Conservation (phyloP, 352 stramenopile species). For the Phytophthora idaei region DNA sequence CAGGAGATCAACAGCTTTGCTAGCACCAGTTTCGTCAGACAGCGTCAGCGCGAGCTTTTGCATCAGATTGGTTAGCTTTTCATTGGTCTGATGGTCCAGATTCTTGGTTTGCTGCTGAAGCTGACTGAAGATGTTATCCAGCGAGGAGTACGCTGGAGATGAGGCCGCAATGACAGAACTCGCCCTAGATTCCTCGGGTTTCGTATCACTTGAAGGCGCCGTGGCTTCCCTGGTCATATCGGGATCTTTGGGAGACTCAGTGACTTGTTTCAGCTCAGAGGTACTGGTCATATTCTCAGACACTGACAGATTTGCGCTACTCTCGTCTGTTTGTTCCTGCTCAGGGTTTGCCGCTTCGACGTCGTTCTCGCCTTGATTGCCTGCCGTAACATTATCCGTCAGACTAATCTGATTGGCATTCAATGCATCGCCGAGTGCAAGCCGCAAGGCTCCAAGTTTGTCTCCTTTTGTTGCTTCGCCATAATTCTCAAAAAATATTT, state of each 20-base stretch:
- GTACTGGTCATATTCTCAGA: background rate
- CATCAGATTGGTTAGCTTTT: conserved; percentile 32
- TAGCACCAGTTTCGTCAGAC: conserved; percentile 22
- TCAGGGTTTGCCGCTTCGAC: background rate
- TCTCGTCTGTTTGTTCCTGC: conserved; percentile 8
- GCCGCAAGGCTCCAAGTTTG: conserved; percentile 21
- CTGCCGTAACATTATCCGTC: background rate
- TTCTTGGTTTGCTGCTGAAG: conserved; percentile 36
- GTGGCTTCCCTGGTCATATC: background rate
- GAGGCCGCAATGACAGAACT: conserved; percentile 3
- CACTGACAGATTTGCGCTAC: background rate
- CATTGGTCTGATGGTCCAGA: conserved; percentile 33
- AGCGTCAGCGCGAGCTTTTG: conserved; percentile 31
- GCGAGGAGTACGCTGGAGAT: background rate
- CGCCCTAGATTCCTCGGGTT: background rate
- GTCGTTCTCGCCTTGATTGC: conserved; percentile 33
- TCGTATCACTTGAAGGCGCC: background rate
- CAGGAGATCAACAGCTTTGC: conserved; percentile 34
- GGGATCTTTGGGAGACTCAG: background rate
- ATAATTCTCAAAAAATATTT: conserved; percentile 23
- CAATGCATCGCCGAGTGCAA: conserved; percentile 27
- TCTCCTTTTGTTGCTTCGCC: conserved; percentile 19
- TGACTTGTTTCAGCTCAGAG: background rate
- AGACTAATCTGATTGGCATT: background rate
- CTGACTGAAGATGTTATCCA: conserved; percentile 33